A percentile compares a stretch with the other conserved stretches of the same genome.
Conservation (phyloP, 345 rosid species). For the Corchorus capsularis region DNA sequence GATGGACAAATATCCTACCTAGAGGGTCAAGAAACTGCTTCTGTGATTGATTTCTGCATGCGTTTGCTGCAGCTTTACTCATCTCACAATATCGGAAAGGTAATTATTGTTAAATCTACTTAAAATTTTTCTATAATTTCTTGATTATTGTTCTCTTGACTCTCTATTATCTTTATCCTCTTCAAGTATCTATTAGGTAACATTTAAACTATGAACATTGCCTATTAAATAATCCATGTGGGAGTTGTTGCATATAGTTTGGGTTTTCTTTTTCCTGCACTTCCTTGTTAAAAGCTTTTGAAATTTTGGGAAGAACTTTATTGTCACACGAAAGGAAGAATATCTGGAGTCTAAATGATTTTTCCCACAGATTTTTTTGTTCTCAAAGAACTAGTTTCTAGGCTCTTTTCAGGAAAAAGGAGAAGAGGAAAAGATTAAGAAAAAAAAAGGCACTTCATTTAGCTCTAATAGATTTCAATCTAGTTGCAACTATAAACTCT, state of each 20-base stretch:
- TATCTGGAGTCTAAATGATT: background rate
- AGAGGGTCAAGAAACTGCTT: conserved; percentile 79
- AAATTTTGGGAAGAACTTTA: background rate
- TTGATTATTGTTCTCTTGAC: background rate
- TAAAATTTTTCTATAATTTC: background rate
- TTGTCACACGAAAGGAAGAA: background rate
- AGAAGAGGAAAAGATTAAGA: too few species aligned
- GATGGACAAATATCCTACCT: conserved; percentile 95
- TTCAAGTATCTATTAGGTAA: background rate
- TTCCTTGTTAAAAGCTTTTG: background rate
- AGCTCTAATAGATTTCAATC: background rate
- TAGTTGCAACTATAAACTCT: conserved; percentile 7
- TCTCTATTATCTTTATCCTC: conserved; percentile 2
- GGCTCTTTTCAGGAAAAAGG: background rate
- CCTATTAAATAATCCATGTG: background rate
- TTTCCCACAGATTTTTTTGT: background rate
- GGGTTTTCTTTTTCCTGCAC: background rate
- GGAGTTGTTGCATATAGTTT: background rate
- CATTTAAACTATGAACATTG: background rate
- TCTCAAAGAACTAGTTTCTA: conserved; percentile 6
- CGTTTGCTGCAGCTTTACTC: conserved; percentile 90
- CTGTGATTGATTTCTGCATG: conserved; percentile 85
- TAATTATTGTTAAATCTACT: conserved; percentile 28
- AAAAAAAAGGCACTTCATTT: background rate
- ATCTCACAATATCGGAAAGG: conserved; percentile 98